phyloP scores from a whole-genome alignment of 169 alveolate genomes.

The Plasmodium relictum region DNA sequence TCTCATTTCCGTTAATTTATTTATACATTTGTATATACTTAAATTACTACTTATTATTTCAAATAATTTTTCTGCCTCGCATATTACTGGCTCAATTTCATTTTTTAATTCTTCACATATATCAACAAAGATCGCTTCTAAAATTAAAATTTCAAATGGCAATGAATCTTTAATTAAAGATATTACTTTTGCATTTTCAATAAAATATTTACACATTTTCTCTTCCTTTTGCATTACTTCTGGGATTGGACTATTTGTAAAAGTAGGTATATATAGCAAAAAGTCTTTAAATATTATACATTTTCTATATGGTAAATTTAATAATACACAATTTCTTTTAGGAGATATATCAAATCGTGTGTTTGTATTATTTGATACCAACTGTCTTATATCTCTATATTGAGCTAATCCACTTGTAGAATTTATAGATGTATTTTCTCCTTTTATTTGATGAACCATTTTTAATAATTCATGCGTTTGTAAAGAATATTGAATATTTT shows the following conservation, averaged over 20 bases:
- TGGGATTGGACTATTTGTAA: conserved; percentile 54
- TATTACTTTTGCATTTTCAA: conserved; percentile 74
- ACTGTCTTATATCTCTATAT: conserved; percentile 77
- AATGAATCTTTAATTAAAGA: conserved; percentile 76
- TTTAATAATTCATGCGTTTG: conserved; percentile 72
- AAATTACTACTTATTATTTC: conserved; percentile 79
- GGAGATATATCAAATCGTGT: conserved; percentile 77
- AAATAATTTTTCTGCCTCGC: conserved; percentile 79
- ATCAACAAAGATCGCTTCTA: conserved; percentile 82
- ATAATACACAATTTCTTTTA: conserved; percentile 68
- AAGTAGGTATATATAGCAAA: conserved; percentile 66
- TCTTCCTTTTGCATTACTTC: conserved; percentile 70
- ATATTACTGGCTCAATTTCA: conserved; percentile 79
- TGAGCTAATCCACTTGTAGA: conserved; percentile 76
- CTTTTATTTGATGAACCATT: conserved; percentile 73
- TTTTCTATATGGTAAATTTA: conserved; percentile 70
- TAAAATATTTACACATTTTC: conserved; percentile 62
- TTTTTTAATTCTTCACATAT: conserved; percentile 80
- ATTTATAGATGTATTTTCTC: conserved; percentile 65
- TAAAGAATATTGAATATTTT: conserved; percentile 35
- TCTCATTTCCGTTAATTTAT: conserved; percentile 82
- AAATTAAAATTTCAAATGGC: conserved; percentile 81
- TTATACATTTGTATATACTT: conserved; percentile 80
- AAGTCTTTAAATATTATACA: conserved; percentile 75
- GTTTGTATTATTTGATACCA: conserved; percentile 46